phyloP scores from a whole-genome alignment of 176 grass and related monocot genomes.

The Pontederia paniculata region DNA sequence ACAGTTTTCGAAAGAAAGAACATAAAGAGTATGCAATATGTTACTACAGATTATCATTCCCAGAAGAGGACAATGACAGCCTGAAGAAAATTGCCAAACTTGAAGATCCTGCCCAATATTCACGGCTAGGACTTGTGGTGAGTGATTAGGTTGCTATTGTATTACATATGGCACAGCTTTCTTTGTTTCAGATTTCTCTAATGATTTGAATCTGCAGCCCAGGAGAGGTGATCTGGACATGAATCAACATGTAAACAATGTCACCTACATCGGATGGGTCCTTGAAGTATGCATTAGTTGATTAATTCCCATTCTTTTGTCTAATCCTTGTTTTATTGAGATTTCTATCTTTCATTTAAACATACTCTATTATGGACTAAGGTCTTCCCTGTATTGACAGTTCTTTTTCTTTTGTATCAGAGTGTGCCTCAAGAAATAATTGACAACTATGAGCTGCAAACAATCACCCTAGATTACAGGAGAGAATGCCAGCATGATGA shows the following conservation, averaged over 20 bases:
- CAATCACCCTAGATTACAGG: slow-evolving; percentile 91
- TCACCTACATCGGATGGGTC: slow-evolving; percentile 98
- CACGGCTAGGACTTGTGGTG: slow-evolving; percentile 83
- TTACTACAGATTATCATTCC: slow-evolving; percentile 69
- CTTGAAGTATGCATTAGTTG: slow-evolving; percentile 61
- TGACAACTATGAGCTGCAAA: slow-evolving; percentile 86
- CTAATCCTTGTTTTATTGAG: no score
- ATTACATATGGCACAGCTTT: no score
- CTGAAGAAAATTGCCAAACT: slow-evolving; percentile 83
- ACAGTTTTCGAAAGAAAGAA: no score
- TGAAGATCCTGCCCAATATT: slow-evolving; percentile 64
- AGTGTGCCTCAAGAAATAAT: slow-evolving; percentile 98
- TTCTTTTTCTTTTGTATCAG: slow-evolving; percentile 18
- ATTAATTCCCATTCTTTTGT: no score
- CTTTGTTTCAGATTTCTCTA: no score
- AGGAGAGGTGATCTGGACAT: slow-evolving; percentile 99
- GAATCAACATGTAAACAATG: slow-evolving; percentile 99
- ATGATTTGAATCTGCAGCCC: slow-evolving; percentile 27
- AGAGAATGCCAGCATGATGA: slow-evolving; percentile 94
- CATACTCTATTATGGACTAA: not conserved
- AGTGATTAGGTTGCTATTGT: slow-evolving; percentile 7
- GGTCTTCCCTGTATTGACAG: not conserved
- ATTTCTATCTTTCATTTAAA: not conserved
- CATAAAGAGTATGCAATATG: not conserved
- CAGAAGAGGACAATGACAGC: slow-evolving; percentile 89